Evolutionary conservation across 1,139 yeast species (phyloP).

Genomic region (Yamadazyma taylorii): DNA sequence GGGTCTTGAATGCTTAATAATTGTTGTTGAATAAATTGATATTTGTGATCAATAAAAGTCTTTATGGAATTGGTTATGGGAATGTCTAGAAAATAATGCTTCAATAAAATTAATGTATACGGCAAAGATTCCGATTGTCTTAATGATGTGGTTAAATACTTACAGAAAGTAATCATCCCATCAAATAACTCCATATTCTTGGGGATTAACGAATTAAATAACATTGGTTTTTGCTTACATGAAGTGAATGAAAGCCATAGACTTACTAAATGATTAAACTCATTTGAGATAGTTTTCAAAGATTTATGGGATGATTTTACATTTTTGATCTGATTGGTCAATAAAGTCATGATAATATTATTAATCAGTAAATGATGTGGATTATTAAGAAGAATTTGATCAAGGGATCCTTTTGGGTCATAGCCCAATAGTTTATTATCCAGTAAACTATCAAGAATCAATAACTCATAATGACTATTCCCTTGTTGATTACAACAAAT

Average conservation of each 20-base stretch:
- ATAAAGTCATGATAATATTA: slow-evolving; percentile 21
- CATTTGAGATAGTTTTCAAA: not conserved
- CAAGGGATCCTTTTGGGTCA: slow-evolving; percentile 1
- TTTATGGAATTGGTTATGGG: not conserved
- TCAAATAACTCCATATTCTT: slow-evolving; percentile 35
- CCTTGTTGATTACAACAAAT: slow-evolving; percentile 11
- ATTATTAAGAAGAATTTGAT: slow-evolving; percentile 8
- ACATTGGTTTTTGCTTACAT: slow-evolving; percentile 13
- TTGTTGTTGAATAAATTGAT: not conserved
- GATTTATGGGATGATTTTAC: slow-evolving; percentile 1
- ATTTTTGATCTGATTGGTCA: slow-evolving; percentile 15
- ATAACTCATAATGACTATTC: slow-evolving; percentile 11
- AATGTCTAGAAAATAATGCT: slow-evolving; percentile 2
- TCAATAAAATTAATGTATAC: slow-evolving; percentile 5
- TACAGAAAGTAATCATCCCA: slow-evolving; percentile 17
- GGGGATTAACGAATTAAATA: slow-evolving; percentile 30
- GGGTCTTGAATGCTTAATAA: not conserved
- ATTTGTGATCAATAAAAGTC: not conserved
- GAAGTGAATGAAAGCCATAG: slow-evolving; percentile 30
- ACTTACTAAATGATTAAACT: slow-evolving; percentile 1
- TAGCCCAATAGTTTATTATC: slow-evolving; percentile 6
- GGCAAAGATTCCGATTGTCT: not conserved
- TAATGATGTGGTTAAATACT: slow-evolving; percentile 2
- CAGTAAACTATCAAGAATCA: slow-evolving; percentile 10
- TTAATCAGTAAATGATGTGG: slow-evolving; percentile 28